These are phyloP conservation scores for Trichosanthes cucumerina DNA, from an alignment of 306 rosid species.

Conservation along the genomic window DNA sequence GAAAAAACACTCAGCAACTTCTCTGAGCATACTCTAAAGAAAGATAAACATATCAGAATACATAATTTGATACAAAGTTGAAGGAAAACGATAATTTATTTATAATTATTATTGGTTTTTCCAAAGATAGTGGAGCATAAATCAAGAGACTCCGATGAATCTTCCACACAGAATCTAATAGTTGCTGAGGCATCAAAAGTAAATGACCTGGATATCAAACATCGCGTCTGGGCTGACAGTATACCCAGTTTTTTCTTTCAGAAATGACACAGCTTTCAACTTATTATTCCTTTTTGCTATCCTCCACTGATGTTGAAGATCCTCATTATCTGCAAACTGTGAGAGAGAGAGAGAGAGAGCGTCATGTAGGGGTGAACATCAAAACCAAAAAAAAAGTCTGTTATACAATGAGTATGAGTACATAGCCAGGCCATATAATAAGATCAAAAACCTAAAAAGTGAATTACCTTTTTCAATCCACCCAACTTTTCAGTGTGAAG, in stretches of 20 bases:
- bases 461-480: slow-evolving; percentile 17
- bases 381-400: not conserved
- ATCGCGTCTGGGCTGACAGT: slow-evolving; percentile 84
- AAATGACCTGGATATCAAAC: slow-evolving; percentile 86
- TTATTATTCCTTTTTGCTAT: slow-evolving; percentile 71
- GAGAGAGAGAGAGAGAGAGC: not conserved
- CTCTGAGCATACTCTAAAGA: not conserved
- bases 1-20: not conserved
- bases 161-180: not conserved
- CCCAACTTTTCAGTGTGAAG: slow-evolving; percentile 70
- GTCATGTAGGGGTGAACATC: not conserved
- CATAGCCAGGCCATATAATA: slow-evolving; percentile 10
- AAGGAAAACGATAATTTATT: not conserved
- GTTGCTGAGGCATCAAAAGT: not conserved
- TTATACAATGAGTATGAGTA: not conserved
- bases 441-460: slow-evolving; percentile 15
- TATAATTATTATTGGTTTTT: not conserved
- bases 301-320: slow-evolving; percentile 83
- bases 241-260: slow-evolving; percentile 80
- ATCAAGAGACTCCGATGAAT: not conserved
- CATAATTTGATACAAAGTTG: not conserved
- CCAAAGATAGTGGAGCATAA: not conserved
- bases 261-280: slow-evolving; percentile 60
- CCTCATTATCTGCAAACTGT: slow-evolving; percentile 74
- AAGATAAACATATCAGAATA: not conserved